Percentiles rank a stretch among this genome's conserved stretches.
These are phyloP conservation scores for Coemansia sp. DNA, from an alignment of 192 early-diverging fungal species.

Conservation along the genomic window DNA sequence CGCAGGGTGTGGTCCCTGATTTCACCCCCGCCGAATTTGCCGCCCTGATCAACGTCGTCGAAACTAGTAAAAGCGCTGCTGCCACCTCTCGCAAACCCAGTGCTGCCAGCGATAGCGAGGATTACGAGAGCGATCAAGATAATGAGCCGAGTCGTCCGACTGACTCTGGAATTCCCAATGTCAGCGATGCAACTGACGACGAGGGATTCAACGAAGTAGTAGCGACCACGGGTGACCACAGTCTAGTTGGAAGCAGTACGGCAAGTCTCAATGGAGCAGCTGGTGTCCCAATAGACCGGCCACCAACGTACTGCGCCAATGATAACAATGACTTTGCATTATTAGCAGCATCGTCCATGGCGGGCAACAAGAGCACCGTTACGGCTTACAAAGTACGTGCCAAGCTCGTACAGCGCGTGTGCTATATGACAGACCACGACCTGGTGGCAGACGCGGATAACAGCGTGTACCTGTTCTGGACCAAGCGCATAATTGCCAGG, in stretches of 20 bases:
- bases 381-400: conserved; percentile 18
- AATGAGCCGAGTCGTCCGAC: not conserved
- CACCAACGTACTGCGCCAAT: conserved; percentile 2
- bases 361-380: conserved; percentile 1
- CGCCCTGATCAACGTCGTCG: not conserved
- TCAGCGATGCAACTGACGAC: not conserved
- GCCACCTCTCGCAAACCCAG: not conserved
- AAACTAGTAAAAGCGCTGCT: not conserved
- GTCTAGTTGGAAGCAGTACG: not conserved
- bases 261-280: not conserved
- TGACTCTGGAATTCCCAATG: not conserved
- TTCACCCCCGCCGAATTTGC: conserved; percentile 9
- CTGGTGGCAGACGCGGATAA: conserved; percentile 12
- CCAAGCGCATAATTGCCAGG: conserved; percentile 16
- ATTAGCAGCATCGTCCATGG: not conserved
- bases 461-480: conserved; percentile 28
- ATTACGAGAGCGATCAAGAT: not conserved
- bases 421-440: conserved; percentile 18
- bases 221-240: not conserved
- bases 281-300: not conserved
- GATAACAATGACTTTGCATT: not conserved
- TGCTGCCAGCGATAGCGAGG: not conserved
- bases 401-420: conserved; percentile 26
- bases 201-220: not conserved
- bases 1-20: not conserved